Evolutionary conservation across 2,329 filamentous ascomycete genomes (phyloP).

Genomic region (Fusarium beomiforme): DNA sequence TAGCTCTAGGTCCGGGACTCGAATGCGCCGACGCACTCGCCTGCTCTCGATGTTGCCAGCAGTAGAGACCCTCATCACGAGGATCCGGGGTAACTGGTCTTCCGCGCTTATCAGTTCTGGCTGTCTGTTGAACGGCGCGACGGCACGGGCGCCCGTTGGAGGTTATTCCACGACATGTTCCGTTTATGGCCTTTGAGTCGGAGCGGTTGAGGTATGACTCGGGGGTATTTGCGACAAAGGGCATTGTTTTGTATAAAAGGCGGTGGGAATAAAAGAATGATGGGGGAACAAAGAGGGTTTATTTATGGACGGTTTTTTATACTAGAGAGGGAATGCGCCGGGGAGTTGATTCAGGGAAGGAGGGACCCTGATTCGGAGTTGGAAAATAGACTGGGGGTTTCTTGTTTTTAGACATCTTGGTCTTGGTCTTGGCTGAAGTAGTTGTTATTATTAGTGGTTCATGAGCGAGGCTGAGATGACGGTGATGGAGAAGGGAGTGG

Average conservation of each 20-base stretch:
- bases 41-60: conserved; percentile 96
- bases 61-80: conserved; percentile 75
- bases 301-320: background rate
- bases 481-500: conserved; percentile 30
- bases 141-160: conserved; percentile 85
- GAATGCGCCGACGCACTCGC: conserved; percentile 62
- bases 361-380: conserved; percentile 9
- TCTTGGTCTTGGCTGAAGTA: conserved; percentile 28
- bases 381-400: background rate
- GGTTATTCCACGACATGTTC: conserved; percentile 90
- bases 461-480: conserved; percentile 23
- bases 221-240: conserved; percentile 69
- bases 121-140: conserved; percentile 66
- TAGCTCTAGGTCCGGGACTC: conserved; percentile 55
- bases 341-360: conserved; percentile 20
- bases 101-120: conserved; percentile 27
- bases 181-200: conserved; percentile 85
- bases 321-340: background rate
- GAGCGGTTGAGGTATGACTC: conserved; percentile 81
- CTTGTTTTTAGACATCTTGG: conserved; percentile 26
- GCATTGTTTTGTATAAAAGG: conserved; percentile 44
- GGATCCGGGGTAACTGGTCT: conserved; percentile 55
- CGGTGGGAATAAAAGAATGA: conserved; percentile 8
- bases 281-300: background rate
- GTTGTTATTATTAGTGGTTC: conserved; percentile 12